Conservation (phyloP, 805 yeast genomes). For the Spathaspora boniae region DNA sequence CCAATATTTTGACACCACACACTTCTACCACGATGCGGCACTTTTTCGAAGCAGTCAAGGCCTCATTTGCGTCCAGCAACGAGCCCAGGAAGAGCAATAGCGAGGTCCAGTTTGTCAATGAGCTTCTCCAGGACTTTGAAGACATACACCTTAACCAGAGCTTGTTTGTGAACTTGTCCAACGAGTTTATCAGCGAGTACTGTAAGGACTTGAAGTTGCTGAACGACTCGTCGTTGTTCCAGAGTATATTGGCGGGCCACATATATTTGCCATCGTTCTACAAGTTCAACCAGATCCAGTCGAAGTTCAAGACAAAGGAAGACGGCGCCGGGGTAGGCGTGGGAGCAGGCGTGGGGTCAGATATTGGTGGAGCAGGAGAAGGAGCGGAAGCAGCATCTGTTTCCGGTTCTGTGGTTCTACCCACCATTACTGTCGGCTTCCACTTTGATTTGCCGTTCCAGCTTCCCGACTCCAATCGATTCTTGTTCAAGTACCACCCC, state of each 20-base stretch:
- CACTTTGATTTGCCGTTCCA: conserved; percentile 39
- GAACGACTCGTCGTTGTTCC: conserved; percentile 40
- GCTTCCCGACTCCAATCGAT: conserved; percentile 36
- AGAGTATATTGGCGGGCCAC: conserved; percentile 36
- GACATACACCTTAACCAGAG: conserved; percentile 23
- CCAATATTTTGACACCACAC: too few species aligned
- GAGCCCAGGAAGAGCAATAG: conserved; percentile 13
- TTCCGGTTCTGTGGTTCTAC: too few species aligned
- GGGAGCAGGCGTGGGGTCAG: background rate
- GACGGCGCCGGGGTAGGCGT: conserved; percentile 1
- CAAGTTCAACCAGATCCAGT: conserved; percentile 38
- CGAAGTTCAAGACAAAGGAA: conserved; percentile 9
- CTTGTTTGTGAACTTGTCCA: conserved; percentile 33
- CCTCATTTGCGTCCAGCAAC: conserved; percentile 17
- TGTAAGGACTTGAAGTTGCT: conserved; percentile 36
- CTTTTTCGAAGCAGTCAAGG: conserved; percentile 22
- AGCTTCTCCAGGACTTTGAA: conserved; percentile 28
- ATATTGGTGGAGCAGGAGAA: too few species aligned
- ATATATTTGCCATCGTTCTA: conserved; percentile 41
- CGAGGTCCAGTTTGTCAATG: conserved; percentile 28
- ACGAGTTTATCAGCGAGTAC: conserved; percentile 38
- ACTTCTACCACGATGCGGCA: conserved; percentile 20
- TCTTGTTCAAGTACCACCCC: conserved; percentile 40
- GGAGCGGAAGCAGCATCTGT: too few species aligned
- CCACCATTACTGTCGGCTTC: conserved; percentile 7